phyloP scores from a whole-genome alignment of 352 stramenopile genomes.

The Lagenidium sp. region DNA sequence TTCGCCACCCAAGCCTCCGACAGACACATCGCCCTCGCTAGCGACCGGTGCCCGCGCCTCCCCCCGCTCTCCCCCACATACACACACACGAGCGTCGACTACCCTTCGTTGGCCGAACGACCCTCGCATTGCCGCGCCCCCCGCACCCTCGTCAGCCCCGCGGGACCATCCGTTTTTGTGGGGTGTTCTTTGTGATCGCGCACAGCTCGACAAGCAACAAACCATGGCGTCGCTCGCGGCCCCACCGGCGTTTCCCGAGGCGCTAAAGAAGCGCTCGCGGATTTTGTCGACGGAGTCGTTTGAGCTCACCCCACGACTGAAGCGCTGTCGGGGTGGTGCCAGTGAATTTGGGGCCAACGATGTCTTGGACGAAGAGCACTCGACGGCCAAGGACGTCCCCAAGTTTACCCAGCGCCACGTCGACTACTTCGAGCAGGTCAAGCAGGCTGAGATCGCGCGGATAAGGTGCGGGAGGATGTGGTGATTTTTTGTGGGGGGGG shows the following conservation, averaged over 20 bases:
- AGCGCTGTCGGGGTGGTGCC: slow-evolving; percentile 35
- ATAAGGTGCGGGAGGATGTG: slow-evolving; percentile 36
- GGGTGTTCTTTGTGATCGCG: no score
- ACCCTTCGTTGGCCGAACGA: no score
- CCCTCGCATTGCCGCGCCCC: no score
- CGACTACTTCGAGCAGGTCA: slow-evolving; percentile 83
- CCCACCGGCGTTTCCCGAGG: slow-evolving; percentile 53
- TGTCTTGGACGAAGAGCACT: slow-evolving; percentile 16
- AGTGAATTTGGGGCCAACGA: slow-evolving; percentile 12
- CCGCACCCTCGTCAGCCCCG: no score
- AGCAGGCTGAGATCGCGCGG: slow-evolving; percentile 68
- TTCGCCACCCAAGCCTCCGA: no score
- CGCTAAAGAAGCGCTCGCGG: slow-evolving; percentile 71
- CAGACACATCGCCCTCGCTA: no score
- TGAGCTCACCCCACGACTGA: slow-evolving; percentile 39
- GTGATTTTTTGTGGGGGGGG: no score
- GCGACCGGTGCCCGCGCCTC: no score
- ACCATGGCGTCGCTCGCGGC: slow-evolving; percentile 76
- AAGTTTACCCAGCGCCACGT: slow-evolving; percentile 85
- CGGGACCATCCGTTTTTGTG: no score
- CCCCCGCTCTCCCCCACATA: no score
- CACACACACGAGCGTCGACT: no score
- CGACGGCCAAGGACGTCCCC: slow-evolving; percentile 33
- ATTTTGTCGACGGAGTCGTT: slow-evolving; percentile 34
- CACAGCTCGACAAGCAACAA: no score